A percentile compares a stretch with the other conserved stretches of the same genome.
Conservation (phyloP, 495 filamentous ascomycete genomes). For the Tuber indicum region DNA sequence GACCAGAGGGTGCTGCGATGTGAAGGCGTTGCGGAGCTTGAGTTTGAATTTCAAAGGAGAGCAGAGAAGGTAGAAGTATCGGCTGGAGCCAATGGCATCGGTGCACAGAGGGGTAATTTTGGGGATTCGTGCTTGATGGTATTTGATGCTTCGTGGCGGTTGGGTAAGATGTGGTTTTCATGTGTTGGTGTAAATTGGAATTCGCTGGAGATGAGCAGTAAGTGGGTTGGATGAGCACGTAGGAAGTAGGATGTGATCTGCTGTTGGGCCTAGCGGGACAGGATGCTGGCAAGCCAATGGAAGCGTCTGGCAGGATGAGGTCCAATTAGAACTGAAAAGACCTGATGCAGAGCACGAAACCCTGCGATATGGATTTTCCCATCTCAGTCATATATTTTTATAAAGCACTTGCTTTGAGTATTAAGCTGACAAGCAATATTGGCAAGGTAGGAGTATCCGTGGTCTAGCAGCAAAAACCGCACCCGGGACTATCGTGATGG, state of each 20-base stretch:
- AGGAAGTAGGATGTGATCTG: conserved; percentile 15
- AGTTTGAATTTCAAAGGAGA: conserved; percentile 16
- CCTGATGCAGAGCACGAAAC: conserved; percentile 34
- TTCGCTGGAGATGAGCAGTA: conserved; percentile 20
- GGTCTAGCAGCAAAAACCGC: conserved; percentile 7
- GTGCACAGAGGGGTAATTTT: conserved; percentile 24
- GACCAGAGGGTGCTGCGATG: conserved; percentile 19
- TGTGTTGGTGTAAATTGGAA: conserved; percentile 5
- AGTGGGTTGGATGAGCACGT: conserved; percentile 11
- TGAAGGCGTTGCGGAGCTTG: conserved; percentile 14
- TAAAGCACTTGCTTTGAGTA: conserved; percentile 1
- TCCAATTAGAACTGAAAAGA: conserved; percentile 37
- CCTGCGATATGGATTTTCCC: conserved; percentile 8
- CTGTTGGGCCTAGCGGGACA: conserved; percentile 20
- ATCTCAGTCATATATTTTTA: conserved; percentile 1
- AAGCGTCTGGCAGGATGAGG: conserved; percentile 28
- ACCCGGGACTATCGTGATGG: conserved; percentile 12
- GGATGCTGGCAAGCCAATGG: background rate
- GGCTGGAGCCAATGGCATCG: conserved; percentile 38
- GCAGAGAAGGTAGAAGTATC: conserved; percentile 13
- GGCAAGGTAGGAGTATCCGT: conserved; percentile 19
- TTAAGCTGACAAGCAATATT: conserved; percentile 22
- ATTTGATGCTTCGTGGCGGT: conserved; percentile 23
- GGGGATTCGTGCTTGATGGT: conserved; percentile 16
- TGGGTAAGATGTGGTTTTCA: conserved; percentile 27